These are phyloP conservation scores for Boletus semigastroideus DNA, from an alignment of 1,284 basidiomycete genomes.

Conservation along the genomic window DNA sequence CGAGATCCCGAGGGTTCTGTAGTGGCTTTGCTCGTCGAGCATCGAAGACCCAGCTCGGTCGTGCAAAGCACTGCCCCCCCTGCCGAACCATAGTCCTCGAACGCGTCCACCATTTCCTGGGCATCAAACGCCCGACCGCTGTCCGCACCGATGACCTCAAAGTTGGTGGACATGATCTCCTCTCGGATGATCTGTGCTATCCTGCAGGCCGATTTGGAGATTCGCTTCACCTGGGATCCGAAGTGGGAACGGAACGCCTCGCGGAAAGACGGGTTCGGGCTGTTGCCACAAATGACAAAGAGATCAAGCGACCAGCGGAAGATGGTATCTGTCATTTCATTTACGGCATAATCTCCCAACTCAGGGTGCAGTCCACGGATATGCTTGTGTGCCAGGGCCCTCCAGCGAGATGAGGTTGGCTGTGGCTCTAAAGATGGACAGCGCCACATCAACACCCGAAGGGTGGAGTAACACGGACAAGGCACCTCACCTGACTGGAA, in stretches of 20 bases:
- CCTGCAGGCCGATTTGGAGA: conserved; percentile 58
- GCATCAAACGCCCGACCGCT: conserved; percentile 50
- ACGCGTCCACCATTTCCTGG: conserved; percentile 62
- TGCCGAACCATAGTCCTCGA: conserved; percentile 57
- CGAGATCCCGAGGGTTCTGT: conserved; percentile 29
- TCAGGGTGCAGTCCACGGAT: conserved; percentile 68
- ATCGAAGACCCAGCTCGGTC: conserved; percentile 67
- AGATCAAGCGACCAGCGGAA: conserved; percentile 68
- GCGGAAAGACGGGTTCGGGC: conserved; percentile 36
- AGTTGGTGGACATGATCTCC: conserved; percentile 70
- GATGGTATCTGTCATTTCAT: conserved; percentile 69
- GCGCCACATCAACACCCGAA: conserved; percentile 13
- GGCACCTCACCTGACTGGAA: conserved; percentile 51
- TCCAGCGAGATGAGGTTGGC: conserved; percentile 72
- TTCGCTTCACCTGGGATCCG: conserved; percentile 57
- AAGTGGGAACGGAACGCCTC: conserved; percentile 52
- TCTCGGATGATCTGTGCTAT: conserved; percentile 62
- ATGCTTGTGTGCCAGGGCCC: conserved; percentile 64
- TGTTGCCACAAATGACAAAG: conserved; percentile 59
- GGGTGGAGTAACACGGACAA: conserved; percentile 1
- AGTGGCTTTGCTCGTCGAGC: conserved; percentile 50
- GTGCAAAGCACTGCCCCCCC: conserved; percentile 57
- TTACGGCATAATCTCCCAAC: conserved; percentile 59
- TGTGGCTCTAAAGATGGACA: conserved; percentile 54
- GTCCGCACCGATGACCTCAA: conserved; percentile 63